phyloP scores from a whole-genome alignment of 192 early-diverging fungal species.

The Coemansia sp. region DNA sequence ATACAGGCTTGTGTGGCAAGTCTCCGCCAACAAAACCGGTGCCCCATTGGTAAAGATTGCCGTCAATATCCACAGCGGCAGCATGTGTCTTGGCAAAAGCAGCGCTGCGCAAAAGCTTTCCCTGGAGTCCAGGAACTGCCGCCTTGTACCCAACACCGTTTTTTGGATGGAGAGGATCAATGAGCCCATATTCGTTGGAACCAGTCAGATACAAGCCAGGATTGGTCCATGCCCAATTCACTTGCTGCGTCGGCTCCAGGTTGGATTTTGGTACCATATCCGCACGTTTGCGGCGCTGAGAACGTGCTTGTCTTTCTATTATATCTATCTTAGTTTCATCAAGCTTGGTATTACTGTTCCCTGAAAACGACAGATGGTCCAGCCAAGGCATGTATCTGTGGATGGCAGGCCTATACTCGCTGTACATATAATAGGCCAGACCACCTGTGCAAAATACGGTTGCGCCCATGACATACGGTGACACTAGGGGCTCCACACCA shows the following conservation, averaged over 20 bases:
- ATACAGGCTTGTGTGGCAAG: slow-evolving; percentile 21
- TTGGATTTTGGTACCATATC: slow-evolving; percentile 24
- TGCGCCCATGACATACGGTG: slow-evolving; percentile 27
- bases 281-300: slow-evolving; percentile 17
- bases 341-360: not conserved
- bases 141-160: slow-evolving; percentile 19
- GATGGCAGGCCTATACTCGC: slow-evolving; percentile 14
- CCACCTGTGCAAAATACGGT: slow-evolving; percentile 30
- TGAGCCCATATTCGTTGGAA: slow-evolving; percentile 41
- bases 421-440: slow-evolving; percentile 33
- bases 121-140: slow-evolving; percentile 34
- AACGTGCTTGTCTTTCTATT: slow-evolving; percentile 1
- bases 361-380: not conserved
- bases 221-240: slow-evolving; percentile 49
- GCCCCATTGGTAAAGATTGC: slow-evolving; percentile 49
- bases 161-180: slow-evolving; percentile 35
- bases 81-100: slow-evolving; percentile 43
- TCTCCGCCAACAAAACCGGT: slow-evolving; percentile 31
- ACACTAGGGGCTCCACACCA: slow-evolving; percentile 34
- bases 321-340: slow-evolving; percentile 3
- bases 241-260: slow-evolving; percentile 27
- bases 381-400: slow-evolving; percentile 25
- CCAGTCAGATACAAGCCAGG: slow-evolving; percentile 42
- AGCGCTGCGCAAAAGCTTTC: slow-evolving; percentile 35
- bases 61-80: slow-evolving; percentile 31